These are phyloP conservation scores for Cyphellophora europaea DNA, from an alignment of 2,329 filamentous ascomycete species.

Conservation along the genomic window DNA sequence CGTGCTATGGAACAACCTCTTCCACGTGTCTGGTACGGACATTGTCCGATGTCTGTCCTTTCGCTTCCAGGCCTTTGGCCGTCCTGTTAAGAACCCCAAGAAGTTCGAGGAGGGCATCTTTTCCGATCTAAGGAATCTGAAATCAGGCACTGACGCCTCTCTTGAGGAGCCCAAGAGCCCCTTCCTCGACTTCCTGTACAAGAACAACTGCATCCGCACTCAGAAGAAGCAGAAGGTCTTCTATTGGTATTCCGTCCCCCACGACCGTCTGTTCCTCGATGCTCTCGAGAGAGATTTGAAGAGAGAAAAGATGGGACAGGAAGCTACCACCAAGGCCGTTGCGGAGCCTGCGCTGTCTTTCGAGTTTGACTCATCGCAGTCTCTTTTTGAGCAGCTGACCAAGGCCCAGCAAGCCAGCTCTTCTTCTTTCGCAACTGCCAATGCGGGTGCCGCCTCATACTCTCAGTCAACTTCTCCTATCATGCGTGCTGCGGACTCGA, in stretches of 20 bases:
- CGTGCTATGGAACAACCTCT: constrained; percentile 97
- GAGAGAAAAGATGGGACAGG: constrained; percentile 98
- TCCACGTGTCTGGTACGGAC: constrained; percentile 97
- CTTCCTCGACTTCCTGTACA: constrained; percentile 98
- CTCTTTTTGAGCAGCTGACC: constrained; percentile 97
- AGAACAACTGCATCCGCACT: constrained; percentile 99
- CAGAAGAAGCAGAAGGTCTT: constrained; percentile 99
- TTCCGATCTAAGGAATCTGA: constrained; percentile 94
- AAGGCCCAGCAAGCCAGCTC: constrained; percentile 99
- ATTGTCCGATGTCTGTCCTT: constrained; percentile 98
- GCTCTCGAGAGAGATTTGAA: constrained; percentile 95
- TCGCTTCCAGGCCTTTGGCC: constrained; percentile 95
- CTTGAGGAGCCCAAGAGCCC: constrained; percentile 97
- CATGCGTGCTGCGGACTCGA: constrained; percentile 82
- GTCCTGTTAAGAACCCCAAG: constrained; percentile 98
- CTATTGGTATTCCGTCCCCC: constrained; percentile 99
- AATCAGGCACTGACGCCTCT: constrained; percentile 95
- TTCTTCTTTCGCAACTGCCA: constrained; percentile 83
- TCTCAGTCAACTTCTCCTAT: constrained; percentile 81
- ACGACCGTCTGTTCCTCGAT: constrained; percentile 94
- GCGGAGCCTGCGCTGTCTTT: constrained; percentile 96
- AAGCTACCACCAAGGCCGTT: constrained; percentile 91
- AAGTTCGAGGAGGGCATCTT: constrained; percentile 99
- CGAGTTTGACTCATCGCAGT: constrained; percentile 98
- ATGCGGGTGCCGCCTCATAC: constrained; percentile 41